Evolutionary conservation across 2,329 filamentous ascomycete genomes (phyloP).

Genomic region (Pseudocercospora macadamiae): DNA sequence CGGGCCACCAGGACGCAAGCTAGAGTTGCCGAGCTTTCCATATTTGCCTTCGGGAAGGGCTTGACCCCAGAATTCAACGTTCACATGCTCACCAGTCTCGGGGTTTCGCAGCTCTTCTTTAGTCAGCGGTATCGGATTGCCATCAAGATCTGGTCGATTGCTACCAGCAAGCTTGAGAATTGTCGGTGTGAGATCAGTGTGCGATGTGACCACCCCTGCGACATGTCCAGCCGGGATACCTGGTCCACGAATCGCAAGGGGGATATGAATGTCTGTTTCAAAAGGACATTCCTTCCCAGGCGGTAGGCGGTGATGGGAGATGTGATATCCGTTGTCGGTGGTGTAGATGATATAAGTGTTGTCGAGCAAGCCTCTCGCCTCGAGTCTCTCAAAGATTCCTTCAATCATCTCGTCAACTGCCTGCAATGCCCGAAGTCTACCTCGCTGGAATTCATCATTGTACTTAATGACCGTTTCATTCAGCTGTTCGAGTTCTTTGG

Average conservation of each 20-base stretch:
- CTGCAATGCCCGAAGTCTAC: slow-evolving; percentile 55
- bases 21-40: slow-evolving; percentile 27
- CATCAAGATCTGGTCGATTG: slow-evolving; percentile 40
- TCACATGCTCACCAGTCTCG: slow-evolving; percentile 40
- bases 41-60: slow-evolving; percentile 35
- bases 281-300: slow-evolving; percentile 44
- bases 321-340: slow-evolving; percentile 46
- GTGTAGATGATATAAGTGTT: slow-evolving; percentile 51
- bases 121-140: slow-evolving; percentile 39
- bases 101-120: slow-evolving; percentile 19
- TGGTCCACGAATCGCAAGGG: slow-evolving; percentile 43
- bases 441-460: slow-evolving; percentile 57
- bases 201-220: slow-evolving; percentile 40
- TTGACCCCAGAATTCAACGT: slow-evolving; percentile 46
- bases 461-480: slow-evolving; percentile 54
- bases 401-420: slow-evolving; percentile 60
- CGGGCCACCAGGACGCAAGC: slow-evolving; percentile 12
- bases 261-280: slow-evolving; percentile 45
- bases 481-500: slow-evolving; percentile 47
- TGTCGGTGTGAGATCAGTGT: slow-evolving; percentile 44
- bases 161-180: slow-evolving; percentile 40
- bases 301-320: slow-evolving; percentile 43
- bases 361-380: slow-evolving; percentile 48
- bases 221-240: slow-evolving; percentile 34
- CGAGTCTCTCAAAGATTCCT: slow-evolving; percentile 46